Conservation (phyloP, 1,284 basidiomycete species). For the Tremellales sp. region DNA sequence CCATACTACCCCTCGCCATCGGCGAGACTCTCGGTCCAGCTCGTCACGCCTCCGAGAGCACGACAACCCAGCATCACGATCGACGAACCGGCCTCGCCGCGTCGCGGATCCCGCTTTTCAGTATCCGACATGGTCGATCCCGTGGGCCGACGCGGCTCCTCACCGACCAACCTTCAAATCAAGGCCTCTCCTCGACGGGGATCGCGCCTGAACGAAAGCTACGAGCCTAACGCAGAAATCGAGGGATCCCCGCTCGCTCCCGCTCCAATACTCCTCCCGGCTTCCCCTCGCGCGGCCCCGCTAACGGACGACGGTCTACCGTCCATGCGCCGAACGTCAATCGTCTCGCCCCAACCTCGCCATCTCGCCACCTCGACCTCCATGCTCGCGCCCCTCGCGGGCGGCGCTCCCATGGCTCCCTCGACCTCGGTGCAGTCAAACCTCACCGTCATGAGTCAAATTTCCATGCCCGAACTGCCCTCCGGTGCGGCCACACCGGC, state of each 20-base stretch:
- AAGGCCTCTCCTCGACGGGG: too few species aligned
- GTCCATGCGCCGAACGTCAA: conserved; percentile 1
- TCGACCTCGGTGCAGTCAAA: conserved; percentile 6
- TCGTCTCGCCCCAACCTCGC: neutral
- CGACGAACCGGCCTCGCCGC: neutral
- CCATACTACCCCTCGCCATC: too few species aligned
- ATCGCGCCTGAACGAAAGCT: neutral
- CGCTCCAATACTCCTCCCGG: neutral
- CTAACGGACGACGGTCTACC: conserved; percentile 1
- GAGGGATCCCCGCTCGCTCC: neutral
- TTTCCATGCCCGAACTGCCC: conserved; percentile 1
- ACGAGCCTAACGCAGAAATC: neutral
- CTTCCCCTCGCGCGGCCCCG: neutral
- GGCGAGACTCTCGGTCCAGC: too few species aligned
- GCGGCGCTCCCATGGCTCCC: conserved; percentile 5
- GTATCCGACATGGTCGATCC: too few species aligned
- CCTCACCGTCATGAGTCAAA: neutral
- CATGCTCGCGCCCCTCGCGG: conserved; percentile 5
- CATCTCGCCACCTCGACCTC: conserved; percentile 3
- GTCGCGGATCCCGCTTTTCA: neutral
- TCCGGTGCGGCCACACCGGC: conserved; percentile 4
- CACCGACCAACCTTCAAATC: too few species aligned
- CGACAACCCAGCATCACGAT: too few species aligned
- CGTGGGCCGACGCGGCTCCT: too few species aligned
- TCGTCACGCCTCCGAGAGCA: too few species aligned